Percentiles rank a stretch among this genome's conserved stretches.
These are phyloP conservation scores for Colletotrichum sp. DNA, from an alignment of 2,329 filamentous ascomycete species.

Conservation along the genomic window DNA sequence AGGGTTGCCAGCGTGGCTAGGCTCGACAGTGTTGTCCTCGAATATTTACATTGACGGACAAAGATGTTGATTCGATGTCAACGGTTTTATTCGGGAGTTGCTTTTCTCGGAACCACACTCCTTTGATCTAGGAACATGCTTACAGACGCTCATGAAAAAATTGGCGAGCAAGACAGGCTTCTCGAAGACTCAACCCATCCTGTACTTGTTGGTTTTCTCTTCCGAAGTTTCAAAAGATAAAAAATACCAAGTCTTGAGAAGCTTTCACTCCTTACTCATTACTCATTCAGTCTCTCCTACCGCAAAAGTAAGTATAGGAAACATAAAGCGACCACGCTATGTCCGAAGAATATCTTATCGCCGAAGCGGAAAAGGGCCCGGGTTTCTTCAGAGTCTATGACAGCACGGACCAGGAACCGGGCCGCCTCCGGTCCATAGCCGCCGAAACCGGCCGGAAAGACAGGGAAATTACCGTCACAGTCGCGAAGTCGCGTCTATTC, in stretches of 20 bases:
- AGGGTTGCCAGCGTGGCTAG: not conserved
- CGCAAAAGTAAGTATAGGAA: not conserved
- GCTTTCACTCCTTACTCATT: not conserved
- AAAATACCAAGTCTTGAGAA: not conserved
- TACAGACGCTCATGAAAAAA: not conserved
- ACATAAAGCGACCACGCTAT: not conserved
- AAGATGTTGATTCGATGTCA: not conserved
- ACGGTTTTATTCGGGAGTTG: not conserved
- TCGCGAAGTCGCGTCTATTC: not conserved
- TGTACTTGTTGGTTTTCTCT: not conserved
- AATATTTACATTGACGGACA: not conserved
- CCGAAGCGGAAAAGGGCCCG: not conserved
- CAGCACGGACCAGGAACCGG: not conserved
- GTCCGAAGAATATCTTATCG: not conserved
- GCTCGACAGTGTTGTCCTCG: not conserved
- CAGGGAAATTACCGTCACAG: not conserved
- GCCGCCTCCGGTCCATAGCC: not conserved
- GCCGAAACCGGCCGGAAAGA: not conserved
- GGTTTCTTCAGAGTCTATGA: not conserved
- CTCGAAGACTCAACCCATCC: not conserved
- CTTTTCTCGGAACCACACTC: not conserved
- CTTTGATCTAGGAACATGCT: not conserved
- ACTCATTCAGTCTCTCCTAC: not conserved
- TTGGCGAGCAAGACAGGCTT: not conserved
- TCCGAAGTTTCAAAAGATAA: not conserved